These are phyloP conservation scores for Nannizzia gypsea DNA, from an alignment of 2,329 filamentous ascomycete genomes.

Conservation along the genomic window DNA sequence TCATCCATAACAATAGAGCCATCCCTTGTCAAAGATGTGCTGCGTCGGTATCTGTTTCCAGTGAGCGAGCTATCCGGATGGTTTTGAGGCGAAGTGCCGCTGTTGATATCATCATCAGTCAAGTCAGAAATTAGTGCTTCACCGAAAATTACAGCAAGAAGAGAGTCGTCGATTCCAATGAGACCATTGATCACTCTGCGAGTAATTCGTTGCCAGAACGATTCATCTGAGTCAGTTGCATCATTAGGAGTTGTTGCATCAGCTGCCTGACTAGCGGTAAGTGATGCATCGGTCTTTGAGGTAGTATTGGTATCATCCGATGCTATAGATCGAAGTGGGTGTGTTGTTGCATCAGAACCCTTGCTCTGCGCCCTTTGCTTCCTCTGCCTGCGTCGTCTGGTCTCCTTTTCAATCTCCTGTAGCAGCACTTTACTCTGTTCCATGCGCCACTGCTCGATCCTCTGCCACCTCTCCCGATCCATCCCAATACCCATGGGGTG, in stretches of 20 bases:
- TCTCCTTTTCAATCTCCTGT: slow-evolving; percentile 82
- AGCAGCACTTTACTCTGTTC: slow-evolving; percentile 79
- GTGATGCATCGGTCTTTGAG: background rate
- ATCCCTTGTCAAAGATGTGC: background rate
- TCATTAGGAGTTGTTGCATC: background rate
- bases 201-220: slow-evolving; percentile 70
- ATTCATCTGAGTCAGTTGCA: slow-evolving; percentile 44
- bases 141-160: slow-evolving; percentile 77
- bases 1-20: slow-evolving; percentile 21
- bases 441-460: slow-evolving; percentile 84
- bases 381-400: slow-evolving; percentile 49
- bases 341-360: background rate
- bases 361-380: slow-evolving; percentile 9
- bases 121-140: slow-evolving; percentile 51
- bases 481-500: slow-evolving; percentile 40
- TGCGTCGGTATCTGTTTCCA: slow-evolving; percentile 11
- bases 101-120: slow-evolving; percentile 9
- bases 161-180: slow-evolving; percentile 77
- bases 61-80: slow-evolving; percentile 27
- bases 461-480: slow-evolving; percentile 62
- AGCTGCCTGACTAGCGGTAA: background rate
- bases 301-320: background rate
- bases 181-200: slow-evolving; percentile 77
- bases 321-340: background rate
- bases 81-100: slow-evolving; percentile 8